A percentile compares a stretch with the other conserved stretches of the same genome.
phyloP scores from a whole-genome alignment of 139 green algal genomes.

The Micractinium conductrix region DNA sequence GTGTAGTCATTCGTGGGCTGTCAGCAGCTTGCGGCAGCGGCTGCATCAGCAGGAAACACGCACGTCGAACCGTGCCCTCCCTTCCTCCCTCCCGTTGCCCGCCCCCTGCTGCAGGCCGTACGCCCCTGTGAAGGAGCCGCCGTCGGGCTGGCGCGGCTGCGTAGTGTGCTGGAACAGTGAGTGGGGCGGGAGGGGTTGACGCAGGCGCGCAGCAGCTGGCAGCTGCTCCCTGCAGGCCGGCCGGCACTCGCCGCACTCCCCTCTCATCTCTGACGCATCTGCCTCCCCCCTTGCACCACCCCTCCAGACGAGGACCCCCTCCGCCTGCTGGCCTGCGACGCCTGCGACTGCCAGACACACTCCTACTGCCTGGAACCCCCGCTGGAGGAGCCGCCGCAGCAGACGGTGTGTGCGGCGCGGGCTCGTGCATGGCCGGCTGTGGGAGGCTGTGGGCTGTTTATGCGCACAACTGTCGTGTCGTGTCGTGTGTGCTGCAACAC shows the following conservation, averaged over 20 bases:
- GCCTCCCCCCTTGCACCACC: background rate
- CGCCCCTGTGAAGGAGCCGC: slow-evolving; percentile 12
- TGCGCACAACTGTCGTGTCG: background rate
- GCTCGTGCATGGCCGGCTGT: background rate
- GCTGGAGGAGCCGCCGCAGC: slow-evolving; percentile 65
- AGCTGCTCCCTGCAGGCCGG: too few species aligned
- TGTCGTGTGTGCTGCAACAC: too few species aligned
- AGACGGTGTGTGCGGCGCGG: slow-evolving; percentile 6
- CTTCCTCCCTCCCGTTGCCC: background rate
- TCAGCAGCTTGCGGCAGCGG: too few species aligned
- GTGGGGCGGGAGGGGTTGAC: too few species aligned
- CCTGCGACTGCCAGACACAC: slow-evolving; percentile 76
- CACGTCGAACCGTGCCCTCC: too few species aligned
- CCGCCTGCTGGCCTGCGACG: slow-evolving; percentile 70
- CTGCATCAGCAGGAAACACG: too few species aligned
- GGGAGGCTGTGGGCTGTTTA: background rate
- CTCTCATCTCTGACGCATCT: background rate
- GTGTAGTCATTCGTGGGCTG: too few species aligned
- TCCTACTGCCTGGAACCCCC: slow-evolving; percentile 80
- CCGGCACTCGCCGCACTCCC: background rate
- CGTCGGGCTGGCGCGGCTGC: slow-evolving; percentile 23
- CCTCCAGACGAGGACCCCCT: slow-evolving; percentile 59
- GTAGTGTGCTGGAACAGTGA: slow-evolving; percentile 66
- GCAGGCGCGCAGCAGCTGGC: too few species aligned
- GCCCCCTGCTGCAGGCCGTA: slow-evolving; percentile 49